Conservation (phyloP, 2,329 filamentous ascomycete species). For the Endothia cerciana region DNA sequence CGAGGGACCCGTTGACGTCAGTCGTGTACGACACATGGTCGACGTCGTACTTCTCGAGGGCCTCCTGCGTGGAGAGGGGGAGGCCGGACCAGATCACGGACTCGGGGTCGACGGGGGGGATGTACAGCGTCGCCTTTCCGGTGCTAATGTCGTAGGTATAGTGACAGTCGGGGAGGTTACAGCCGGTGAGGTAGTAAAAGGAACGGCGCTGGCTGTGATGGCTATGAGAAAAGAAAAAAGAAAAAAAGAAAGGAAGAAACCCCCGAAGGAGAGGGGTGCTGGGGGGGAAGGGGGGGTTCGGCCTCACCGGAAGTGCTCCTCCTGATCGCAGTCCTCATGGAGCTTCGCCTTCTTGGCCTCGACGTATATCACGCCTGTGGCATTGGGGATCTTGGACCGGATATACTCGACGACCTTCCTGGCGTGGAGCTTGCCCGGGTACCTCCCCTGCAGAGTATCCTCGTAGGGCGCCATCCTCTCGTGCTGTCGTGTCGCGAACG, state of each 20-base stretch:
- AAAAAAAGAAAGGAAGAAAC: background rate
- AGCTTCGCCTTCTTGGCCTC: constrained; percentile 82
- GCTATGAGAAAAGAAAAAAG: constrained; percentile 23
- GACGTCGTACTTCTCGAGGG: constrained; percentile 76
- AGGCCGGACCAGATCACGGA: constrained; percentile 93
- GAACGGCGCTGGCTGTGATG: constrained; percentile 75
- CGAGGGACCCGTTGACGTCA: constrained; percentile 76
- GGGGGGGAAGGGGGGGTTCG: background rate
- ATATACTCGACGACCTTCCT: constrained; percentile 82
- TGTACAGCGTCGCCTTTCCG: constrained; percentile 80
- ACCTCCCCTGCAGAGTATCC: constrained; percentile 62
- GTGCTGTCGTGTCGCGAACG: background rate
- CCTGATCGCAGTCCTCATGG: constrained; percentile 87
- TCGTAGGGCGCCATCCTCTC: constrained; percentile 47
- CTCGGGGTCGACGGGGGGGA: constrained; percentile 86
- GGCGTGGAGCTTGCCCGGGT: constrained; percentile 87
- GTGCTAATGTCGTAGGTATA: constrained; percentile 79
- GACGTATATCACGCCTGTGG: constrained; percentile 79
- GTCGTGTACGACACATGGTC: constrained; percentile 75
- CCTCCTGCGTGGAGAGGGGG: constrained; percentile 76
- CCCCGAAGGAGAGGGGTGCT: constrained; percentile 1
- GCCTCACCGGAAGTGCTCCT: constrained; percentile 74
- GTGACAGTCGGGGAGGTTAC: constrained; percentile 76
- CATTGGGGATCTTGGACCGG: constrained; percentile 65
- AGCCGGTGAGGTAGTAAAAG: constrained; percentile 95